Percentiles rank a stretch among this genome's conserved stretches.
Conservation (phyloP, 495 filamentous ascomycete species). For the Aspergillus wentii region DNA sequence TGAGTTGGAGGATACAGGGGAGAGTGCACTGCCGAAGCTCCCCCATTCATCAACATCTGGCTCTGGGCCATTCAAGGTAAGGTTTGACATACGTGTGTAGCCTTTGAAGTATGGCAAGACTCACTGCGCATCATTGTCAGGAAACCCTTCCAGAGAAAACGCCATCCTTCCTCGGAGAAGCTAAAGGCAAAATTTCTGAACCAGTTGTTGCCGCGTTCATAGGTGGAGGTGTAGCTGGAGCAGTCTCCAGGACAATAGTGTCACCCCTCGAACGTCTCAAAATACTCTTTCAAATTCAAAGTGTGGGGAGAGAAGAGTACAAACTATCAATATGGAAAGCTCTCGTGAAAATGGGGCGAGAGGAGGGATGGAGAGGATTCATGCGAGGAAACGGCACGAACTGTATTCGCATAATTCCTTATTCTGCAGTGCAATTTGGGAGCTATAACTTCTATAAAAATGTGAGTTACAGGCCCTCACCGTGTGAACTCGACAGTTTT, state of each 20-base stretch:
- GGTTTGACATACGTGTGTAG: slow-evolving; percentile 2
- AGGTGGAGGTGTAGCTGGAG: slow-evolving; percentile 92
- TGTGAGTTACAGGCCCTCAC: slow-evolving; percentile 45
- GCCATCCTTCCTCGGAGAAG: slow-evolving; percentile 12
- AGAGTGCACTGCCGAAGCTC: slow-evolving; percentile 14
- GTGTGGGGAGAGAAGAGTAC: slow-evolving; percentile 84
- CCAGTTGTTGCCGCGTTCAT: slow-evolving; percentile 88
- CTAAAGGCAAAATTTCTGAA: slow-evolving; percentile 38
- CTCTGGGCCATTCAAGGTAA: slow-evolving; percentile 24
- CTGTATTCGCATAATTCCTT: slow-evolving; percentile 95
- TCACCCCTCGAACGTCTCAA: slow-evolving; percentile 93
- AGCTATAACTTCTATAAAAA: slow-evolving; percentile 96
- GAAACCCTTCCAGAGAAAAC: slow-evolving; percentile 6
- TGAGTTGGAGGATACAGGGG: slow-evolving; percentile 14
- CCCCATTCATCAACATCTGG: slow-evolving; percentile 18
- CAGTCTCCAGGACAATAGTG: slow-evolving; percentile 95
- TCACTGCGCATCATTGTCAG: slow-evolving; percentile 7
- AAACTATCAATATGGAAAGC: slow-evolving; percentile 85
- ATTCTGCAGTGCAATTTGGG: slow-evolving; percentile 96
- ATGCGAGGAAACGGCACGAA: slow-evolving; percentile 98
- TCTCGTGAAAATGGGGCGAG: slow-evolving; percentile 87
- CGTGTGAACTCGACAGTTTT: neutral
- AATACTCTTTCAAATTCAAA: slow-evolving; percentile 96
- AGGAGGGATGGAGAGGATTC: slow-evolving; percentile 94
- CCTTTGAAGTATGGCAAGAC: neutral